phyloP scores from a whole-genome alignment of 2,329 filamentous ascomycete species.

The Aspergillus sp. region DNA sequence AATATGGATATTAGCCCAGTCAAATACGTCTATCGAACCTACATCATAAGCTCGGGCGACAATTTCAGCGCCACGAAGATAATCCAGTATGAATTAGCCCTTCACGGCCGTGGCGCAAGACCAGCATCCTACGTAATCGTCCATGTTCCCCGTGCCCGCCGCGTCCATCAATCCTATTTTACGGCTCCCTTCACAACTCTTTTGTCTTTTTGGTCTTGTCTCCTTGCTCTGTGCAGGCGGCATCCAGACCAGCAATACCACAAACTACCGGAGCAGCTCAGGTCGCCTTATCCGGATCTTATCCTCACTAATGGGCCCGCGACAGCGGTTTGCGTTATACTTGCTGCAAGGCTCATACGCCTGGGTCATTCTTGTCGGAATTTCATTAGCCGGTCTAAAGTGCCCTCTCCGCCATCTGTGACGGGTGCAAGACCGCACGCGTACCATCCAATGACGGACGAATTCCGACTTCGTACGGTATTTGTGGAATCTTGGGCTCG shows the following conservation, averaged over 20 bases:
- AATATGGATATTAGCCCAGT: slow-evolving; percentile 48
- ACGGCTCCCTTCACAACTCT: slow-evolving; percentile 71
- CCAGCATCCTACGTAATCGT: slow-evolving; percentile 59
- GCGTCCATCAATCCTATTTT: slow-evolving; percentile 76
- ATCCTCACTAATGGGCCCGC: slow-evolving; percentile 88
- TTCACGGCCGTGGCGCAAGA: slow-evolving; percentile 12
- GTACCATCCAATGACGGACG: slow-evolving; percentile 29
- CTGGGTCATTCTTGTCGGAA: slow-evolving; percentile 43
- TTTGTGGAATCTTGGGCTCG: slow-evolving; percentile 94
- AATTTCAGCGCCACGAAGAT: slow-evolving; percentile 65
- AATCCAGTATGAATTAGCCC: slow-evolving; percentile 59
- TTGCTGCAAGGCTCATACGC: slow-evolving; percentile 58
- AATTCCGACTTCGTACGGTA: slow-evolving; percentile 66
- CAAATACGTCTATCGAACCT: slow-evolving; percentile 69
- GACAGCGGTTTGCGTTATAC: slow-evolving; percentile 74
- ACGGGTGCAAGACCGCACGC: slow-evolving; percentile 2
- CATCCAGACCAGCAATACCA: slow-evolving; percentile 32
- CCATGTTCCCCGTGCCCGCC: slow-evolving; percentile 71
- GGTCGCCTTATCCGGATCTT: slow-evolving; percentile 62
- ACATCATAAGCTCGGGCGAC: slow-evolving; percentile 77
- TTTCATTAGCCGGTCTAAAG: neutral
- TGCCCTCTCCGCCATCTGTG: neutral
- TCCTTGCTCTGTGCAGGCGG: slow-evolving; percentile 53
- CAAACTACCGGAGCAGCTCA: slow-evolving; percentile 19
- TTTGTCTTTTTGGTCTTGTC: slow-evolving; percentile 62